Conservation (phyloP, 306 rosid species). For the Canavalia ensiformis region DNA sequence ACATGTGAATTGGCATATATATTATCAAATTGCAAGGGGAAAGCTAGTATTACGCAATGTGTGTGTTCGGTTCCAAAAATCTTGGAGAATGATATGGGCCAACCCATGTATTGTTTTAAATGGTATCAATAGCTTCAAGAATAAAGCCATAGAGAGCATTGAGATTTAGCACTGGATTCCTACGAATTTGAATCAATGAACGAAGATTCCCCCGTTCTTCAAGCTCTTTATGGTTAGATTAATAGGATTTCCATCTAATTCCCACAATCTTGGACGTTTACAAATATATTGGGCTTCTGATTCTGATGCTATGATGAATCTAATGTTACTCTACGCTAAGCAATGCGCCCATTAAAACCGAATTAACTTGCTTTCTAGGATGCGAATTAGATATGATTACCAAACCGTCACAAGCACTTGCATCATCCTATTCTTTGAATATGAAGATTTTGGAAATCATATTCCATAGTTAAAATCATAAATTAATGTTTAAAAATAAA, state of each 20-base stretch:
- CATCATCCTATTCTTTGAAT: neutral
- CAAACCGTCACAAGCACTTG: neutral
- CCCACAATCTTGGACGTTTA: neutral
- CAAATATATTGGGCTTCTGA: neutral
- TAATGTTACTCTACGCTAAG: constrained; percentile 25
- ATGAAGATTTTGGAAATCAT: no score
- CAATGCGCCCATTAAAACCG: neutral
- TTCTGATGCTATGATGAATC: constrained; percentile 37
- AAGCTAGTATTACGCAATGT: constrained; percentile 8
- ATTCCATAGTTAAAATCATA: no score
- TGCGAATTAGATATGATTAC: neutral
- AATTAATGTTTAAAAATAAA: no score
- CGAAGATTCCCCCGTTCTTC: neutral
- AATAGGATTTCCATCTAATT: neutral
- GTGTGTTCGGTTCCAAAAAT: constrained; percentile 4
- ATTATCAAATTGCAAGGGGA: constrained; percentile 17
- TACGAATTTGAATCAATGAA: constrained; percentile 47
- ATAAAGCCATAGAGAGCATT: constrained; percentile 26
- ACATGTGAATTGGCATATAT: neutral
- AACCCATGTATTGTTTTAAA: neutral
- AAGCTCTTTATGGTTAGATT: no score
- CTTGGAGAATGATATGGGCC: neutral
- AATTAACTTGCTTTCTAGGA: neutral
- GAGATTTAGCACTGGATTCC: constrained; percentile 41
- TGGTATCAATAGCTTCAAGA: constrained; percentile 31